phyloP scores from a whole-genome alignment of 192 early-diverging fungal species.

The Haplosporangium gracile region DNA sequence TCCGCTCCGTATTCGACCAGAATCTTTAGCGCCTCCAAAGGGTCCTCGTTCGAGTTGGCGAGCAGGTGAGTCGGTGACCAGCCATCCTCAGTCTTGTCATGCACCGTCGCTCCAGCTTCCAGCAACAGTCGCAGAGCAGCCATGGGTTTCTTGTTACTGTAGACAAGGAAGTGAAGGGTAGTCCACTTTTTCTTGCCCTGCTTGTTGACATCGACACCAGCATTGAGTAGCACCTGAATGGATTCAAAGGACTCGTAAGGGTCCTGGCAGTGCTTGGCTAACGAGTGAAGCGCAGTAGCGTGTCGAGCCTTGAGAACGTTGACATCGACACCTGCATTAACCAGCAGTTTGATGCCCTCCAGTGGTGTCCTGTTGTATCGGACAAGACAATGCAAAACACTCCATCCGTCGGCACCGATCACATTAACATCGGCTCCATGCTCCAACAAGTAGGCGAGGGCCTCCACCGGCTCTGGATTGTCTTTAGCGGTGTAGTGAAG shows the following conservation, averaged over 20 bases:
- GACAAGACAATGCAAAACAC: slow-evolving; percentile 64
- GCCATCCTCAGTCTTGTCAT: slow-evolving; percentile 57
- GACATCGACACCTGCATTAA: slow-evolving; percentile 55
- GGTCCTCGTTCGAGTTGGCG: slow-evolving; percentile 56
- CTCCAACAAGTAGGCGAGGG: slow-evolving; percentile 60
- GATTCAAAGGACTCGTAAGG: slow-evolving; percentile 51
- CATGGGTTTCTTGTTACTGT: slow-evolving; percentile 55
- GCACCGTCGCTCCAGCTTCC: slow-evolving; percentile 71
- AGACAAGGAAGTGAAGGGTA: slow-evolving; percentile 65
- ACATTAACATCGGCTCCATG: slow-evolving; percentile 76
- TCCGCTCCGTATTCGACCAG: slow-evolving; percentile 50
- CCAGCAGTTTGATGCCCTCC: slow-evolving; percentile 58
- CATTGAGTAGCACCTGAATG: slow-evolving; percentile 58
- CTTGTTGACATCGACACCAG: slow-evolving; percentile 70
- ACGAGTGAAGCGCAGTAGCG: slow-evolving; percentile 47
- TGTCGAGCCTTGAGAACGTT: slow-evolving; percentile 53
- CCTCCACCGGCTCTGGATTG: slow-evolving; percentile 61
- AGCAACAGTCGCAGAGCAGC: slow-evolving; percentile 36
- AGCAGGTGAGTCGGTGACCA: slow-evolving; percentile 52
- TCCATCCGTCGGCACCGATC: slow-evolving; percentile 73
- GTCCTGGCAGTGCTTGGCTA: slow-evolving; percentile 53
- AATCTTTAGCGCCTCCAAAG: slow-evolving; percentile 54
- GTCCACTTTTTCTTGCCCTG: slow-evolving; percentile 71
- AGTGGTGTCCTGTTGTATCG: slow-evolving; percentile 65
- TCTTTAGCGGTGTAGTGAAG: slow-evolving; percentile 63